A percentile compares a stretch with the other conserved stretches of the same genome.
phyloP scores from a whole-genome alignment of 2,329 filamentous ascomycete genomes.

The Venturia aucupariae region DNA sequence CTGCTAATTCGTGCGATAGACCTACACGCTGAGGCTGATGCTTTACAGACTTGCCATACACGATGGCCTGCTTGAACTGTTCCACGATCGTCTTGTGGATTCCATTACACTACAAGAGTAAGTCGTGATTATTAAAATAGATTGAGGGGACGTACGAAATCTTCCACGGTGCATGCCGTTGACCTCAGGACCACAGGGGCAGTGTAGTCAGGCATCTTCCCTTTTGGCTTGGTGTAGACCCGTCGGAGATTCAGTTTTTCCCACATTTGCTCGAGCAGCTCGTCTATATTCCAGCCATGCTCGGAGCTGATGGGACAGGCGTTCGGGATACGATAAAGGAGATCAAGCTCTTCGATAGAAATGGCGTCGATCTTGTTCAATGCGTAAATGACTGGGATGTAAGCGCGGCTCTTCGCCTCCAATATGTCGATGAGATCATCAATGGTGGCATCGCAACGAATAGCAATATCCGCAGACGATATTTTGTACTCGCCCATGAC shows the following conservation, averaged over 20 bases:
- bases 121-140: slow-evolving; percentile 10
- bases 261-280: slow-evolving; percentile 97
- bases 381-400: slow-evolving; percentile 98
- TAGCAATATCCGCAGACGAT: slow-evolving; percentile 91
- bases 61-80: slow-evolving; percentile 88
- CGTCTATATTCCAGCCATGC: slow-evolving; percentile 91
- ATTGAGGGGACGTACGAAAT: slow-evolving; percentile 64
- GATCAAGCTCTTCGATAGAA: slow-evolving; percentile 91
- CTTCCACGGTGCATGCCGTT: slow-evolving; percentile 80
- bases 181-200: slow-evolving; percentile 81
- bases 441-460: slow-evolving; percentile 93
- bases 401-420: slow-evolving; percentile 87
- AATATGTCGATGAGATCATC: slow-evolving; percentile 95
- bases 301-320: slow-evolving; percentile 96
- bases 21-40: slow-evolving; percentile 96
- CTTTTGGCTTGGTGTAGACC: slow-evolving; percentile 98
- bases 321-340: slow-evolving; percentile 93
- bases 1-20: slow-evolving; percentile 78
- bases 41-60: slow-evolving; percentile 97
- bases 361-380: slow-evolving; percentile 99
- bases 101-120: slow-evolving; percentile 65
- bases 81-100: slow-evolving; percentile 96
- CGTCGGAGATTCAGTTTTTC: slow-evolving; percentile 85
- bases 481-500: slow-evolving; percentile 98
- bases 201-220: slow-evolving; percentile 84